Evolutionary conservation across 1,284 basidiomycete species (phyloP).

Genomic region (Sparassis latifolia): DNA sequence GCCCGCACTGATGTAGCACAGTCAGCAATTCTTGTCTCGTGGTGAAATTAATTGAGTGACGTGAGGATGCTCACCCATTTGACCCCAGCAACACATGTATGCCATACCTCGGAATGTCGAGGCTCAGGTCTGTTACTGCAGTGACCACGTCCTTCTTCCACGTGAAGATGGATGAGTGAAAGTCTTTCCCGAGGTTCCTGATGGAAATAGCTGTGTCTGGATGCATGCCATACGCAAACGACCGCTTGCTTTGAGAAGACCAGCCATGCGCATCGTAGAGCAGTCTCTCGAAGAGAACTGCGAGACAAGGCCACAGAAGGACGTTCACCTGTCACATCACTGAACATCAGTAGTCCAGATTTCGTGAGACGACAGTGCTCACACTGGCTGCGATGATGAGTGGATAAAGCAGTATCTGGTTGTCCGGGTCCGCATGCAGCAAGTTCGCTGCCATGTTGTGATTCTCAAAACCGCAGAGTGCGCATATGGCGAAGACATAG

Average conservation of each 20-base stretch:
- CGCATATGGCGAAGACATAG: slow-evolving; percentile 67
- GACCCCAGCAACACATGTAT: slow-evolving; percentile 74
- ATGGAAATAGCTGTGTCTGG: slow-evolving; percentile 52
- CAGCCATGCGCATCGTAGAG: slow-evolving; percentile 54
- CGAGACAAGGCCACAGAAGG: slow-evolving; percentile 66
- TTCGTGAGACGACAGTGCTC: slow-evolving; percentile 19
- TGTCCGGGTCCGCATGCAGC: slow-evolving; percentile 52
- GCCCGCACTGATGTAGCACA: slow-evolving; percentile 49
- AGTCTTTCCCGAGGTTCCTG: slow-evolving; percentile 52
- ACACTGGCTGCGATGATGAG: slow-evolving; percentile 61
- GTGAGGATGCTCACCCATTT: slow-evolving; percentile 45
- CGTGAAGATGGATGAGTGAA: slow-evolving; percentile 33
- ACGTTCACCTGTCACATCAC: slow-evolving; percentile 45
- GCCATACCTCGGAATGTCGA: slow-evolving; percentile 61
- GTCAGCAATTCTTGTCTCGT: background rate
- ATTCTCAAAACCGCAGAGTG: slow-evolving; percentile 62
- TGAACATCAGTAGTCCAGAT: background rate
- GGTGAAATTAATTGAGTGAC: background rate
- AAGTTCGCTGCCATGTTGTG: slow-evolving; percentile 45
- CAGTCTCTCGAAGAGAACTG: slow-evolving; percentile 48
- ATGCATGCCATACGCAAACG: slow-evolving; percentile 25
- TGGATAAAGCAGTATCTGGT: slow-evolving; percentile 48
- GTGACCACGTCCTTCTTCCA: slow-evolving; percentile 38
- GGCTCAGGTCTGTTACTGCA: slow-evolving; percentile 56
- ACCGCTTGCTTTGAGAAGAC: slow-evolving; percentile 24